Percentiles rank a stretch among this genome's conserved stretches.
Evolutionary conservation across 2,329 filamentous ascomycete species (phyloP).

Genomic region (Pseudopyricularia javanii): DNA sequence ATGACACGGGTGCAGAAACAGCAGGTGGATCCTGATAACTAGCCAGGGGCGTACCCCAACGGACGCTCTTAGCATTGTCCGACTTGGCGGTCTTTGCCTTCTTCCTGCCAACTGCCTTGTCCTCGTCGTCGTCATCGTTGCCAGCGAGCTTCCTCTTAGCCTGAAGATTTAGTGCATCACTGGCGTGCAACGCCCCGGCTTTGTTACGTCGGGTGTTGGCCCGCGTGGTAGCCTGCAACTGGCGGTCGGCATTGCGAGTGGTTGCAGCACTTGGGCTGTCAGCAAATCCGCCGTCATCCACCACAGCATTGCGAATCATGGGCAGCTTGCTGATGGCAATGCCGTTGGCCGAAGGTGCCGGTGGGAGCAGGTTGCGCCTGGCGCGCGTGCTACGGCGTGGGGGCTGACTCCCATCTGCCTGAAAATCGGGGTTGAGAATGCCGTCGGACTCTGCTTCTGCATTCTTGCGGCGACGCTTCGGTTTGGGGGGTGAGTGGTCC

Average conservation of each 20-base stretch:
- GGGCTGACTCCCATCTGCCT: conserved; percentile 2
- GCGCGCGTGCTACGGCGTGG: conserved; percentile 13
- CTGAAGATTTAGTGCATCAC: conserved; percentile 15
- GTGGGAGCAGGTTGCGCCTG: conserved; percentile 12
- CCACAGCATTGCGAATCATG: conserved; percentile 15
- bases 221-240: conserved; percentile 26
- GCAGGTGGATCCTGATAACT: conserved; percentile 12
- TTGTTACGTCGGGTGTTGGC: conserved; percentile 34
- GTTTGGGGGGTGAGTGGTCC: conserved; percentile 12
- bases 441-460: conserved; percentile 13
- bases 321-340: conserved; percentile 17
- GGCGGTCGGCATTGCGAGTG: conserved; percentile 23
- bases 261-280: conserved; percentile 8
- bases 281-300: conserved; percentile 10
- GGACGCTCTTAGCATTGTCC: conserved; percentile 15
- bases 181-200: conserved; percentile 19
- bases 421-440: conserved; percentile 14
- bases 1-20: not conserved
- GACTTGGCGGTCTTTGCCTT: conserved; percentile 4
- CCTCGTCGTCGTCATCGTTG: conserved; percentile 1
- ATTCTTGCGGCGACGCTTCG: conserved; percentile 17
- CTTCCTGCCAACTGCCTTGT: not conserved
- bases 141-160: conserved; percentile 10
- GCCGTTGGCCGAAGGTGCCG: conserved; percentile 13
- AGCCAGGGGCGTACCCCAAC: conserved; percentile 19